Conservation (phyloP, 495 filamentous ascomycete genomes). For the Penicillium bialowiezense region DNA sequence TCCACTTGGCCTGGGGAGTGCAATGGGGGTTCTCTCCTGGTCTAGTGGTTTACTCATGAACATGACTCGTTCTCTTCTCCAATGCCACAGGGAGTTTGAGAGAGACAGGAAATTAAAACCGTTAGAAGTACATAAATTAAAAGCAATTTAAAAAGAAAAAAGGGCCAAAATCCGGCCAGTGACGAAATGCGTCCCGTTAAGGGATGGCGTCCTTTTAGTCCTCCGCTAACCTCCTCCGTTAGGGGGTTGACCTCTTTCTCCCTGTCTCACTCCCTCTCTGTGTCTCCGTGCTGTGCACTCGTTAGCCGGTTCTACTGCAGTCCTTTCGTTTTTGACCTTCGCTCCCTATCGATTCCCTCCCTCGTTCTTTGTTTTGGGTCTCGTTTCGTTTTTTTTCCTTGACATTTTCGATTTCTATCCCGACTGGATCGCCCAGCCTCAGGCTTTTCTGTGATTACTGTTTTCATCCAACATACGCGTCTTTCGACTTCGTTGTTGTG, state of each 20-base stretch:
- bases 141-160: conserved; percentile 3
- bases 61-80: too few relatives aligned
- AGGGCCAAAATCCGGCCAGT: background rate
- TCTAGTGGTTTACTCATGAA: too few relatives aligned
- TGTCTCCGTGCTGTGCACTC: conserved; percentile 23
- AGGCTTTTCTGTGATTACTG: conserved; percentile 1
- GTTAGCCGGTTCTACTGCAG: conserved; percentile 7
- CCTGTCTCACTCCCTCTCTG: conserved; percentile 14
- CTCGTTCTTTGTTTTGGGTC: background rate
- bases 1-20: too few relatives aligned
- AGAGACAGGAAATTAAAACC: too few relatives aligned
- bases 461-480: background rate
- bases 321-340: conserved; percentile 11
- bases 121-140: background rate
- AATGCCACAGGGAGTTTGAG: too few relatives aligned
- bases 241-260: conserved; percentile 11
- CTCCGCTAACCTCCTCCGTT: conserved; percentile 12
- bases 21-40: too few relatives aligned
- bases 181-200: conserved; percentile 13
- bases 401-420: background rate
- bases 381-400: background rate
- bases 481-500: background rate
- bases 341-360: conserved; percentile 9
- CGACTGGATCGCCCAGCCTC: conserved; percentile 7
- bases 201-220: conserved; percentile 8